Evolutionary conservation across 495 filamentous ascomycete species (phyloP), one percentile per base, ranked within the genome.

Genomic region (Xylaria intraflava): DNA sequence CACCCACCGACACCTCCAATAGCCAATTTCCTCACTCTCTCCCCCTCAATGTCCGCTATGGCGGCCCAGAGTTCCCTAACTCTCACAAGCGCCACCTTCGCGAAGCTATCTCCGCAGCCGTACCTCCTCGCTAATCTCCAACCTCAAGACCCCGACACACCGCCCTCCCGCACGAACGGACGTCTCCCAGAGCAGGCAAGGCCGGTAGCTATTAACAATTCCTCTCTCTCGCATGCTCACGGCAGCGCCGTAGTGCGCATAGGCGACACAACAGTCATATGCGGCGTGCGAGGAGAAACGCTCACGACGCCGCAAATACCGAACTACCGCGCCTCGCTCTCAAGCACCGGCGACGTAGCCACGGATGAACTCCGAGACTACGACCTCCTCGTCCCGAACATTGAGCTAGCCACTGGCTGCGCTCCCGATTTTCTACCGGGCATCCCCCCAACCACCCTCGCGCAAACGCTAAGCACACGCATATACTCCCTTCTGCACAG

Each of bases 191-290:
- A 78, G 7, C 76, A 88, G 63, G 82, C 85, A 33, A 86, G 93
- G 33, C 67, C 78, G 19, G 80, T 85, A 8, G 80, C 81, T 7
- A 73, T 88, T 53, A 90, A 96, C 67, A 84, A 84, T 4, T 82
- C 84, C 47, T 88, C 87, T 4, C 77, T 98, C 44, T 86, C 88
- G 1, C 90, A 98, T 65, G 84, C 88, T 43, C 82, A 91, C 65
- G 93, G 93, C 40, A 90, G 86, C 60, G 86, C 91, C 6, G 87
- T 97, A 0, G 87, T 96, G 23, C 80, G 94, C 27, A 70, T 82
- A 23, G 93, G 94, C 35, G 89, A 96, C 66, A 96, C 90, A 7
- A 87, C 89, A 0, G 88, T 90, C 6, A 88, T 98, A 17, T 95
- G 90, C 68, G 93, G 93, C 40, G 82, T 97, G 20, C 81, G 90